phyloP scores from a whole-genome alignment of 805 yeast genomes.

The Wickerhamiella lipophila region DNA sequence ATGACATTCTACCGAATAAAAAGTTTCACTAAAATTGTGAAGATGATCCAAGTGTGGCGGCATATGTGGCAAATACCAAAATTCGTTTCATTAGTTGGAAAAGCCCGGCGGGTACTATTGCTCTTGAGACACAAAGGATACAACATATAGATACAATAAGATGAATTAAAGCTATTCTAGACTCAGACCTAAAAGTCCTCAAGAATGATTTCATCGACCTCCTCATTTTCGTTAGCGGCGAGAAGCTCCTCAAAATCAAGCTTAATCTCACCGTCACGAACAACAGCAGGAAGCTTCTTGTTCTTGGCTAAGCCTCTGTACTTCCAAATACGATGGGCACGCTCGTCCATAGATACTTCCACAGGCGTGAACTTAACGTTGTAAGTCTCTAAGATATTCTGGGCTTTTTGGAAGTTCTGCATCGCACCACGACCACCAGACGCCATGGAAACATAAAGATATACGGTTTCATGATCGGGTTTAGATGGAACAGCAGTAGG shows the following conservation, averaged over 20 bases:
- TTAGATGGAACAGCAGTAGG: not conserved
- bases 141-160: not conserved
- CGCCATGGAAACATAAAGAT: constrained; percentile 68
- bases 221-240: constrained; percentile 55
- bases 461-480: constrained; percentile 31
- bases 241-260: constrained; percentile 78
- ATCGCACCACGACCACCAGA: constrained; percentile 66
- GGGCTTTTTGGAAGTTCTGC: constrained; percentile 57
- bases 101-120: too few species aligned
- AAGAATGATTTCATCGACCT: constrained; percentile 22
- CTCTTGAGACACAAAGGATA: too few species aligned
- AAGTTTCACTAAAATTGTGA: too few species aligned
- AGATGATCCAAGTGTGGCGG: not conserved
- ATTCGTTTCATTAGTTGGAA: too few species aligned
- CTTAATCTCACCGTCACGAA: constrained; percentile 65
- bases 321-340: constrained; percentile 70
- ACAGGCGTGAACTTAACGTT: constrained; percentile 50
- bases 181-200: constrained; percentile 17
- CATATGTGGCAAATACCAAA: not conserved
- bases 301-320: constrained; percentile 45
- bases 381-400: constrained; percentile 62
- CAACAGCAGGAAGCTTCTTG: constrained; percentile 66
- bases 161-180: not conserved
- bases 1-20: not conserved
- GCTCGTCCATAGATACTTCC: constrained; percentile 75